These are phyloP conservation scores for Curvularia hawaiiensis DNA, from an alignment of 2,329 filamentous ascomycete species.

Conservation along the genomic window DNA sequence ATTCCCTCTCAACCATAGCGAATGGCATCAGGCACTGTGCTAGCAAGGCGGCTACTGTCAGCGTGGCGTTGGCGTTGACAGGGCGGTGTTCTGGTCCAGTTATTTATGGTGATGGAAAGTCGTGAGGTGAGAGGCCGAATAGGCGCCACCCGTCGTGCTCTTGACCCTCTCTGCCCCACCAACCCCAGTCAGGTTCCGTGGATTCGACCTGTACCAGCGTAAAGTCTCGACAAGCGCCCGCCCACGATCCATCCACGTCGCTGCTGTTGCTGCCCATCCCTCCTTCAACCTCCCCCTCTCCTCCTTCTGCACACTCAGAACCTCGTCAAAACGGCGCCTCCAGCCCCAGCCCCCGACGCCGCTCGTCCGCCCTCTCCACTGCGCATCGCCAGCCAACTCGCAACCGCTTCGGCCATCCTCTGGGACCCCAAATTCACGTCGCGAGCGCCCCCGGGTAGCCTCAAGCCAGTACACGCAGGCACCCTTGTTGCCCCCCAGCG, in stretches of 20 bases:
- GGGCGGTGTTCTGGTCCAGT: neutral
- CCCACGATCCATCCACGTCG: conserved; percentile 9
- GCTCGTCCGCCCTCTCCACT: conserved; percentile 30
- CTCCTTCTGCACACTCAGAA: neutral
- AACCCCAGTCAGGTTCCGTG: conserved; percentile 13
- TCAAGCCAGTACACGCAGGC: conserved; percentile 56
- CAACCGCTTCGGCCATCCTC: conserved; percentile 56
- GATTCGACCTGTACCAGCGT: conserved; percentile 13
- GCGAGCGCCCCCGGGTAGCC: conserved; percentile 52
- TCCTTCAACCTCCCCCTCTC: neutral
- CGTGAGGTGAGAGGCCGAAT: conserved; percentile 11
- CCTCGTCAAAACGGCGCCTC: conserved; percentile 19
- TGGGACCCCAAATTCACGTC: conserved; percentile 56
- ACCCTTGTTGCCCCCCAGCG: conserved; percentile 54
- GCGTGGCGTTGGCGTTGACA: neutral
- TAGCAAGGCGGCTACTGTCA: neutral
- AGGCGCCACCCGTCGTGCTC: conserved; percentile 7
- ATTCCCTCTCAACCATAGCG: neutral
- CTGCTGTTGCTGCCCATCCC: conserved; percentile 9
- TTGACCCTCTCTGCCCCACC: conserved; percentile 12
- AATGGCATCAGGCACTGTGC: neutral
- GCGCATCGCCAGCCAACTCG: conserved; percentile 53
- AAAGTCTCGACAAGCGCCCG: conserved; percentile 16
- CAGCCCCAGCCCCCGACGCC: conserved; percentile 19
- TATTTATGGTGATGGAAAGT: neutral